phyloP scores from a whole-genome alignment of 352 stramenopile genomes.

The Phytophthora vignae region DNA sequence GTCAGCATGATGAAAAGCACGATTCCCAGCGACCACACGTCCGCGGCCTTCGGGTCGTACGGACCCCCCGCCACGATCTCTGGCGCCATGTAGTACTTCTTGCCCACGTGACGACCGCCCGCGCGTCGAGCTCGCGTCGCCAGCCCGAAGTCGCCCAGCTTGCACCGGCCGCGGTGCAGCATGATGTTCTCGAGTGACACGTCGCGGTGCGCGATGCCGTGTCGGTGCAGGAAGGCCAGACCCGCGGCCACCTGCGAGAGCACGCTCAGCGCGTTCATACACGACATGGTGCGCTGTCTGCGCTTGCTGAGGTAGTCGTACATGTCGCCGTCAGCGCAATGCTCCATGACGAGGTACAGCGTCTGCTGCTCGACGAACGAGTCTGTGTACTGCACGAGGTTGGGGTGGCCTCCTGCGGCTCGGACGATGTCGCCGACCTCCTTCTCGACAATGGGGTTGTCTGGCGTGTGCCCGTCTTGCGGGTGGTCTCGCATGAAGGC shows the following conservation, averaged over 20 bases:
- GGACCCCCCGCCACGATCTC: constrained; percentile 40
- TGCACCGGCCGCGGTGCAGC: constrained; percentile 39
- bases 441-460: constrained; percentile 52
- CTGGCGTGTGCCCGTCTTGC: constrained; percentile 17
- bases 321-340: constrained; percentile 39
- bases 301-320: constrained; percentile 29
- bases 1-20: constrained; percentile 62
- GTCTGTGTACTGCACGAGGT: constrained; percentile 50
- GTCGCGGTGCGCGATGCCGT: constrained; percentile 50
- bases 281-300: constrained; percentile 19
- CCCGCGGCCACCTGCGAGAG: constrained; percentile 30
- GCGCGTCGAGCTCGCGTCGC: constrained; percentile 13
- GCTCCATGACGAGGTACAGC: constrained; percentile 54
- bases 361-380: constrained; percentile 49
- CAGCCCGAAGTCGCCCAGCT: constrained; percentile 62
- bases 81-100: constrained; percentile 44
- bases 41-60: constrained; percentile 30
- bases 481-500: constrained; percentile 24
- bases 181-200: constrained; percentile 67
- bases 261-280: constrained; percentile 32
- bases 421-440: constrained; percentile 39
- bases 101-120: constrained; percentile 23
- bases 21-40: constrained; percentile 61
- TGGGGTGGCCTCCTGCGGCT: constrained; percentile 36
- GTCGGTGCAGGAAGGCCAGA: constrained; percentile 34